phyloP scores from a whole-genome alignment of 306 rosid species.

The Myrica gale region DNA sequence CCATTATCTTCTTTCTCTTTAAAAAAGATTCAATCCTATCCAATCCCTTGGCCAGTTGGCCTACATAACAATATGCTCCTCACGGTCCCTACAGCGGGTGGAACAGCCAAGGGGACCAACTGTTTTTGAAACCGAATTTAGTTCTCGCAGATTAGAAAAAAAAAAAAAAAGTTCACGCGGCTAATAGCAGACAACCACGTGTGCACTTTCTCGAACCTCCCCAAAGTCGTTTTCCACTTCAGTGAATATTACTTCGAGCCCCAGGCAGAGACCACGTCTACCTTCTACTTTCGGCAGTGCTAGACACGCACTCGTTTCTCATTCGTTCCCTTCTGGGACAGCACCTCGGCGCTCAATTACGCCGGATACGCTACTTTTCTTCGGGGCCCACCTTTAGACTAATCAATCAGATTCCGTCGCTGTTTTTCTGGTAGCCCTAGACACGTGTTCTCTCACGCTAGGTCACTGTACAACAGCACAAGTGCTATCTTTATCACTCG shows the following conservation, averaged over 20 bases:
- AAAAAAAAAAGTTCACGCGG: constrained; percentile 6
- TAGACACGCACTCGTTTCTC: constrained; percentile 29
- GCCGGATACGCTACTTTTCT: constrained; percentile 21
- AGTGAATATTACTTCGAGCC: constrained; percentile 21
- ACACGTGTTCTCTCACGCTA: constrained; percentile 34
- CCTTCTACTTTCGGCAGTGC: constrained; percentile 43
- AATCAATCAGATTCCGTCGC: constrained; percentile 27
- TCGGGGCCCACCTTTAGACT: constrained; percentile 11
- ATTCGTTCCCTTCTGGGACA: constrained; percentile 37
- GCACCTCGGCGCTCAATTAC: constrained; percentile 17
- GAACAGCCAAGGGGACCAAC: rapidly evolving
- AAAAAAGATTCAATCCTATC: neutral
- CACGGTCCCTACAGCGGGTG: neutral
- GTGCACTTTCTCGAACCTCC: constrained; percentile 36
- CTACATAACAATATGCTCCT: rapidly evolving
- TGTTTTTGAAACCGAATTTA: neutral
- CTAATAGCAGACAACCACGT: constrained; percentile 38
- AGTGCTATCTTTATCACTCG: constrained; percentile 14
- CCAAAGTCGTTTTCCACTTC: constrained; percentile 9
- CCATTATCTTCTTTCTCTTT: neutral
- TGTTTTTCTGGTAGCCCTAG: constrained; percentile 12
- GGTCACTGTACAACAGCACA: neutral
- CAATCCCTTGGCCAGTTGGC: too few relatives aligned
- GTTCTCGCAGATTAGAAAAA: too few relatives aligned
- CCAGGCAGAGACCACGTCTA: constrained; percentile 40